These are phyloP conservation scores for Sesbania bispinosa DNA, from an alignment of 306 rosid species.

Conservation along the genomic window DNA sequence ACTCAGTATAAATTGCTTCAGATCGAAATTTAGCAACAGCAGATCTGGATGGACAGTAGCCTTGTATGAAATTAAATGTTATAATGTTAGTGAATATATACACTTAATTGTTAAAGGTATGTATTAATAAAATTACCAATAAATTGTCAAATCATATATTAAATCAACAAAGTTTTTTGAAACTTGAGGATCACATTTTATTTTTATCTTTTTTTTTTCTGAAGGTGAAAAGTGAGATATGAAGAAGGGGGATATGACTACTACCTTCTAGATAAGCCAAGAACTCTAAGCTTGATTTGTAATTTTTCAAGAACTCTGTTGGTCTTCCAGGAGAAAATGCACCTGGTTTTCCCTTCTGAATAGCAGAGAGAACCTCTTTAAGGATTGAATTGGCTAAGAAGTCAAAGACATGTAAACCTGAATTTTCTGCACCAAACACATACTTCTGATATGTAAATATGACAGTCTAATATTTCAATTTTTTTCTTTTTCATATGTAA, in stretches of 20 bases:
- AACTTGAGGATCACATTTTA: background rate
- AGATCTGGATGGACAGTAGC: slow-evolving; percentile 84
- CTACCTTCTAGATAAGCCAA: slow-evolving; percentile 86
- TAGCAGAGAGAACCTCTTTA: slow-evolving; percentile 85
- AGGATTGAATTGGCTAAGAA: slow-evolving; percentile 95
- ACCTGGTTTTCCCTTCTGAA: slow-evolving; percentile 92
- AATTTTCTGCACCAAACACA: slow-evolving; percentile 73
- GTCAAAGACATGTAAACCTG: slow-evolving; percentile 91
- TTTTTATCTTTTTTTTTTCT: slow-evolving; percentile 3
- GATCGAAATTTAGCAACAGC: slow-evolving; percentile 89
- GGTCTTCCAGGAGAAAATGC: slow-evolving; percentile 98
- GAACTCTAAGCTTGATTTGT: slow-evolving; percentile 85
- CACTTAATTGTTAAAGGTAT: slow-evolving; percentile 7
- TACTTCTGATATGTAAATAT: slow-evolving; percentile 13
- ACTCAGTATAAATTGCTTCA: slow-evolving; percentile 68
- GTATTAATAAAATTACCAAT: slow-evolving; percentile 3
- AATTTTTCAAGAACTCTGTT: slow-evolving; percentile 78
- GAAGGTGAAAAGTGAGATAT: background rate
- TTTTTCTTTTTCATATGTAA: background rate
- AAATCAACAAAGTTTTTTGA: background rate
- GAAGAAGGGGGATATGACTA: slow-evolving; percentile 2
- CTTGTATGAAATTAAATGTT: slow-evolving; percentile 55
- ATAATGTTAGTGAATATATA: slow-evolving; percentile 29
- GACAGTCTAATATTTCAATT: background rate
- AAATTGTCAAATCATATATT: slow-evolving; percentile 7